A percentile compares a stretch with the other conserved stretches of the same genome.
Evolutionary conservation across 2,329 filamentous ascomycete species (phyloP).

Genomic region (Nannizziopsis barbatae): DNA sequence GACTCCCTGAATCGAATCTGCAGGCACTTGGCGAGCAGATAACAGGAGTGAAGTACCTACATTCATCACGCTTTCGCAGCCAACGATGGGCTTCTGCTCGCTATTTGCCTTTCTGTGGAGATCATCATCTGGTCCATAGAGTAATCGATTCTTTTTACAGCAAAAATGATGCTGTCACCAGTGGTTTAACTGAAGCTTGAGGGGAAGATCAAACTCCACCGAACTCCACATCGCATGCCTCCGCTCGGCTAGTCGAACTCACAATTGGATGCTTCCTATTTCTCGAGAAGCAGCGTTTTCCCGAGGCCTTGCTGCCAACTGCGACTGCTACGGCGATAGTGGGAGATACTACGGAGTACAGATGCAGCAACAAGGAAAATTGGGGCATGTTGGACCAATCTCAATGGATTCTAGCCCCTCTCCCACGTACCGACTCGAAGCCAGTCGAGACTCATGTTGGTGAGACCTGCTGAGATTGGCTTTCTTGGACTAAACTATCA

Average conservation of each 20-base stretch:
- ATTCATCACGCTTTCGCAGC: too few species aligned
- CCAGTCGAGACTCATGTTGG: conserved; percentile 1
- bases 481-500: conserved; percentile 1
- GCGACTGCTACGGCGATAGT: too few species aligned
- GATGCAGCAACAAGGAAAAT: conserved; percentile 3
- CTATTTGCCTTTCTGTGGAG: background rate
- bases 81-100: too few species aligned
- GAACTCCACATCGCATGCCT: background rate
- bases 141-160: background rate
- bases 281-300: conserved; percentile 1
- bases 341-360: background rate
- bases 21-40: background rate
- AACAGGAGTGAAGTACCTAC: too few species aligned
- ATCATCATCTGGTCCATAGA: conserved; percentile 1
- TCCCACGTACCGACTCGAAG: background rate
- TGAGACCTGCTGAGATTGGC: background rate
- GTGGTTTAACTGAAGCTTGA: background rate
- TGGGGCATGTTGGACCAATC: background rate
- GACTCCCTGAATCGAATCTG: background rate
- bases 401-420: background rate
- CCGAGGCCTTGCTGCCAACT: background rate
- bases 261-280: background rate
- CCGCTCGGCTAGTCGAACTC: conserved; percentile 6
- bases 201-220: background rate
- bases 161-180: background rate